Base-by-base conservation (phyloP, 2,329 filamentous ascomycete genomes). In the Niveomyces coronatus region DNA sequence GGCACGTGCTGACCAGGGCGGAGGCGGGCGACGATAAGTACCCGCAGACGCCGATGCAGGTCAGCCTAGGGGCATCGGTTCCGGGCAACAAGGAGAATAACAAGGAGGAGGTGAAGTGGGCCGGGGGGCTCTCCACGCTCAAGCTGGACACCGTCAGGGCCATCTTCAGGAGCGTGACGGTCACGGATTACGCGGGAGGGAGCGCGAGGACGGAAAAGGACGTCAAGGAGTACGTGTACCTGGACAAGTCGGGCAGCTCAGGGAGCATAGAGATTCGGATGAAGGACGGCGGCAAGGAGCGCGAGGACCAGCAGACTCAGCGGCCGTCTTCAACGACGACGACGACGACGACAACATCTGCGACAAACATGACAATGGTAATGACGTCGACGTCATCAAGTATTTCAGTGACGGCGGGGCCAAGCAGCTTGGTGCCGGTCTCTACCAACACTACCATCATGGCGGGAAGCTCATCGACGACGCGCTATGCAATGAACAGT, bases 31-130 rank as follows among this genome's bases (percentile, higher is more conserved):
- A 71, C 34, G 7, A 27, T n/a, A 56, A 61, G 40, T 85, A 74
- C 64, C 82, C 82, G 32, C 81, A 85, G 65, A 83, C 80, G 9
- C 82, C 82, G 35, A 79, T 81, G 74, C 74, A 79, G 56, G 56
- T 85, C 51, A 79, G 77, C 58, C 59, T 85, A 31, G 82, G 82
- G 45, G 71, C 74, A 47, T 84, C 80, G 79, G 71, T 76, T 33
- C 75, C 66, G 37, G 74, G 75, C 40, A 62, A 70, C 49, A 59
- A 63, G 42, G 57, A 63, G 45, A 82, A 85, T 48, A 54, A 74
- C 24, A 57, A 71, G 42, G 85, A 85, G 43, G 91, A 85, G 23
- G 82, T 87, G 44, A 47, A 71, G 43, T 82, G 77, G 77, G 74
- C 76, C 40, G 81, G 79, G 46, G 82, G 82, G 43, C 53, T 53